These are phyloP conservation scores for Fusarium penzigii DNA, from an alignment of 2,329 filamentous ascomycete species.

Conservation along the genomic window DNA sequence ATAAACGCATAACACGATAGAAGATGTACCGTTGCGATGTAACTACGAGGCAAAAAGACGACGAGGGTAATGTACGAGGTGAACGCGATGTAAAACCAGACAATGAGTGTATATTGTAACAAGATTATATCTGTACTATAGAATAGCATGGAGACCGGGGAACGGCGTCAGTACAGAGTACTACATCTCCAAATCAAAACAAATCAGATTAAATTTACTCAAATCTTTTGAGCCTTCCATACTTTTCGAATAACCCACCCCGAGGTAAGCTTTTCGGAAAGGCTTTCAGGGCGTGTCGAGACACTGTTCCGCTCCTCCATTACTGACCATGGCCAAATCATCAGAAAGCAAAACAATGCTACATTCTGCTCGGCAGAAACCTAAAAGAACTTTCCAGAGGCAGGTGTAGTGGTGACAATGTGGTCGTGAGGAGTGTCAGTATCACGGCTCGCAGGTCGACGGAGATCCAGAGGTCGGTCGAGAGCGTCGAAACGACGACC, in stretches of 20 bases:
- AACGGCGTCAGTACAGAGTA: conserved; percentile 20
- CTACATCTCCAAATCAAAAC: conserved; percentile 21
- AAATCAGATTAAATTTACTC: not conserved
- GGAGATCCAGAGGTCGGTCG: conserved; percentile 49
- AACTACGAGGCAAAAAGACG: not conserved
- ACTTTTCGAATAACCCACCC: conserved; percentile 2
- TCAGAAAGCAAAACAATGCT: not conserved
- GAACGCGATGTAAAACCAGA: conserved; percentile 23
- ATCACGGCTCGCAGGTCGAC: conserved; percentile 30
- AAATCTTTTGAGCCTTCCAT: conserved; percentile 5
- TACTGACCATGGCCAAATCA: not conserved
- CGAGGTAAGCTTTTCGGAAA: not conserved
- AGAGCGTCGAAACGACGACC: conserved; percentile 67
- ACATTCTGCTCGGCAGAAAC: conserved; percentile 4
- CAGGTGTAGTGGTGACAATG: conserved; percentile 37
- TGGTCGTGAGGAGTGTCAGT: conserved; percentile 30
- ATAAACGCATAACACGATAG: conserved; percentile 5
- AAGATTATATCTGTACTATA: conserved; percentile 33
- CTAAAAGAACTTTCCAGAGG: conserved; percentile 58
- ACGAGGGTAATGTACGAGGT: conserved; percentile 2
- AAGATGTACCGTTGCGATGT: not conserved
- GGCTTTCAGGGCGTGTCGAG: too few species aligned
- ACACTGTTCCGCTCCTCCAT: not conserved
- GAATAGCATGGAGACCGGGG: conserved; percentile 27
- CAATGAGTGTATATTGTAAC: conserved; percentile 27